These are phyloP conservation scores for Pichia sp. DNA, from an alignment of 1,139 yeast species.

Conservation along the genomic window DNA sequence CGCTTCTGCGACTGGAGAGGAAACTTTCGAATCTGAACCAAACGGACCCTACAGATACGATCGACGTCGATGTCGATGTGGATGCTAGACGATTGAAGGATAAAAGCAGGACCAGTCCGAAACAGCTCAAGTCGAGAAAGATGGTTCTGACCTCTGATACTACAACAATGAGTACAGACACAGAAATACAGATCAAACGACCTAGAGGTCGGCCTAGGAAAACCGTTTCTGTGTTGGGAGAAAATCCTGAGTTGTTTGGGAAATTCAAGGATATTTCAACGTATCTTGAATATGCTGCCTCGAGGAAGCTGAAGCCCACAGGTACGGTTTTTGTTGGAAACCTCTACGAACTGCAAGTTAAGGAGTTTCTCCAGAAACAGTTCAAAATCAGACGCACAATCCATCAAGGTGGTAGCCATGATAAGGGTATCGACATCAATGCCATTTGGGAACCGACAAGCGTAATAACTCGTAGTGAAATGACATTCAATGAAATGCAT, in stretches of 20 bases:
- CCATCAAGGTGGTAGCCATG: slow-evolving; percentile 62
- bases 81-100: too few species aligned
- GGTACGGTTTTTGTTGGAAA: slow-evolving; percentile 62
- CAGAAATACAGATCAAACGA: slow-evolving; percentile 1
- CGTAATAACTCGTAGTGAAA: neutral
- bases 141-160: neutral
- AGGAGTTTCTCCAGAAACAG: slow-evolving; percentile 35
- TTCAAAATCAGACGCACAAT: slow-evolving; percentile 31
- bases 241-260: neutral
- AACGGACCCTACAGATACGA: neutral
- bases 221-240: neutral
- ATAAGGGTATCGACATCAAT: slow-evolving; percentile 62
- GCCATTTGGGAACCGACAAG: slow-evolving; percentile 47
- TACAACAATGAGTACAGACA: neutral
- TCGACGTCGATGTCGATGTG: too few species aligned
- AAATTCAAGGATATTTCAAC: slow-evolving; percentile 5
- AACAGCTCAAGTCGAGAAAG: neutral
- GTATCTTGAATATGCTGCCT: slow-evolving; percentile 27
- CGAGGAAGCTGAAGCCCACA: slow-evolving; percentile 23
- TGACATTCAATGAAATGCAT: neutral
- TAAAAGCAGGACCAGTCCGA: too few species aligned
- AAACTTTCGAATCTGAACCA: neutral
- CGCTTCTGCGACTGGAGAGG: neutral
- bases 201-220: slow-evolving; percentile 10
- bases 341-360: slow-evolving; percentile 53